Evolutionary conservation across 2,329 filamentous ascomycete species (phyloP).

Genomic region (Neocucurbitaria cava): DNA sequence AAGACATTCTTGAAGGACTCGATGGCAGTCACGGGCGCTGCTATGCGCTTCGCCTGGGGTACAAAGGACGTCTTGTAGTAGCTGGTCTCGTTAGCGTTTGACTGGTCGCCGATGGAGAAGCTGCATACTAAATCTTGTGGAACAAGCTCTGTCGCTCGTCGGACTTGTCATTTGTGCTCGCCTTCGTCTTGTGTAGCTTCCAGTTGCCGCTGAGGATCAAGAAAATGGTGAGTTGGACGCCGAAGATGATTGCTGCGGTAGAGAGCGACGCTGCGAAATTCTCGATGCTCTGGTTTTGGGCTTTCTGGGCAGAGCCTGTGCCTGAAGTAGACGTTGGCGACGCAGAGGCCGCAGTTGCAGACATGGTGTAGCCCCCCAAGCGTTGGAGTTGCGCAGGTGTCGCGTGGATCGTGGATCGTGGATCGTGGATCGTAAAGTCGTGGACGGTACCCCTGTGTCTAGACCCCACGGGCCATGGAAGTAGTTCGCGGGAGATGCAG

Average conservation of each 20-base stretch:
- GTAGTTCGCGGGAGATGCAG: neutral
- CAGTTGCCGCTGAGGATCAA: constrained; percentile 48
- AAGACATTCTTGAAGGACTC: constrained; percentile 58
- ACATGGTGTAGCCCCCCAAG: constrained; percentile 10
- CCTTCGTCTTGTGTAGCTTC: constrained; percentile 38
- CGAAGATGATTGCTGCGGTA: constrained; percentile 45
- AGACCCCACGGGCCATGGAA: constrained; percentile 13
- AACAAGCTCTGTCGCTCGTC: constrained; percentile 44
- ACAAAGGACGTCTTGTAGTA: constrained; percentile 50
- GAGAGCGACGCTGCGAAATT: constrained; percentile 48
- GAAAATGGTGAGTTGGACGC: constrained; percentile 43
- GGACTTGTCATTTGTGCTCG: constrained; percentile 20
- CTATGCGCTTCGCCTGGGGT: constrained; percentile 43
- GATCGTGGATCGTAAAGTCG: constrained; percentile 1
- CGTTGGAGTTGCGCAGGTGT: constrained; percentile 2
- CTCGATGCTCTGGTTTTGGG: constrained; percentile 44
- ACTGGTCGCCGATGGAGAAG: neutral
- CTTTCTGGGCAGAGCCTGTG: constrained; percentile 17
- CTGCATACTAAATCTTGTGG: constrained; percentile 47
- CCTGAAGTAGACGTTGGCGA: constrained; percentile 3
- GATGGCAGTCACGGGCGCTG: constrained; percentile 43
- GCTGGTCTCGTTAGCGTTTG: constrained; percentile 31
- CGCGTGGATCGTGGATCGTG: constrained; percentile 1
- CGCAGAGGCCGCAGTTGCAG: constrained; percentile 1
- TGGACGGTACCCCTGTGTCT: constrained; percentile 12